Base-by-base conservation (phyloP, 139 green algal species). In the Chlamydomonas sp. region DNA sequence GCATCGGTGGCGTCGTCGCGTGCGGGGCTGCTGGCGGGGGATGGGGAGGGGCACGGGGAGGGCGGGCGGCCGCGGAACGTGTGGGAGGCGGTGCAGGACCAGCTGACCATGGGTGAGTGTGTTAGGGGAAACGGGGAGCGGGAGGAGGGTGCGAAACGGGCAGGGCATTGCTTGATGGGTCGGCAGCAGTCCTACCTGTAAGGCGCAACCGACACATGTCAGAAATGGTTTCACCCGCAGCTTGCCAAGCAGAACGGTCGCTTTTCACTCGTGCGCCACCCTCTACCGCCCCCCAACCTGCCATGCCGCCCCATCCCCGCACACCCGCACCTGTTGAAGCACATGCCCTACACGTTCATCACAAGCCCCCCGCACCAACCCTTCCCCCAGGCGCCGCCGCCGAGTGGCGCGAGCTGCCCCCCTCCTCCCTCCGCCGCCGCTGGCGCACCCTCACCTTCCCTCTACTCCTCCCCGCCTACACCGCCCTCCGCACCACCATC, bases 401-500 rank as follows among this genome's bases (percentile, higher is more conserved):
- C 31, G 94, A 95, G 72, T 95, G 93, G 93, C 60, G 85, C 2
- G 84, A 93, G 72, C 17, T 92, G 20, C 85, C 80, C 1, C 62
- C 68, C 18, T 3, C 57, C 71, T 60, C 6, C 81, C 79, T 94
- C 72, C 85, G 73, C 63, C 83, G 74, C 57, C 67, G 81, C 83
- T 78, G 86, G 72, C 77, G 87, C 6, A 12, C 58, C 61, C n/a
- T 89, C 15, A 91, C 77, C 68, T 92, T 93, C 78, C 84, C 80
- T 12, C 14, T 90, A 78, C 90, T 95, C 71, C 82, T 93, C 60
- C 92, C 91, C 17, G 71, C 83, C 57, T 94, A 95, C 76, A 57
- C 83, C 49, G 84, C 80, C 1, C 91, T 92, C 64, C 90, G 93
- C 63, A 31, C 91, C 75, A 91, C 90, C 64, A 91, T 95, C 57